phyloP scores from a whole-genome alignment of 257 asterid genomes.

The Anisodus tanguticus region DNA sequence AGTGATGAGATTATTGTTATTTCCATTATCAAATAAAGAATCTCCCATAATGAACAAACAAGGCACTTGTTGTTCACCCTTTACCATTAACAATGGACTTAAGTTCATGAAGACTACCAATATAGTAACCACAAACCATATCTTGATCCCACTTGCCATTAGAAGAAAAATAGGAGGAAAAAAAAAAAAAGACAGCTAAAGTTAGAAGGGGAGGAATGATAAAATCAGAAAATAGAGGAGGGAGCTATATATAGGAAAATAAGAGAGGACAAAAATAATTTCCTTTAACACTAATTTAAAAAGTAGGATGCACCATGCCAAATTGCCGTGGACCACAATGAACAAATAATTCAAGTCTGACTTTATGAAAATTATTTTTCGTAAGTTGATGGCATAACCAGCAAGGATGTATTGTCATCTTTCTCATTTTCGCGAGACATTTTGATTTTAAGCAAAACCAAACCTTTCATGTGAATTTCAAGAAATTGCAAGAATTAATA shows the following conservation, averaged over 20 bases:
- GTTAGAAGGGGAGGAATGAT: constrained; percentile 4
- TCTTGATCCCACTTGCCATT: neutral
- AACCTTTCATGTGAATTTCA: neutral
- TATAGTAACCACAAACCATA: constrained; percentile 16
- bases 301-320: neutral
- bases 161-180: no score
- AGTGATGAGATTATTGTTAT: constrained; percentile 51
- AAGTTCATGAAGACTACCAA: neutral
- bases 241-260: constrained; percentile 7
- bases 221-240: neutral
- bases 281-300: neutral
- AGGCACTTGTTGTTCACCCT: constrained; percentile 50
- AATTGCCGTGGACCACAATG: neutral
- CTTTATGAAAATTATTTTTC: neutral
- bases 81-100: neutral
- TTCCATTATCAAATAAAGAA: constrained; percentile 62
- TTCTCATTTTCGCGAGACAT: neutral
- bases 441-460: neutral
- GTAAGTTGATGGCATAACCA: constrained; percentile 13
- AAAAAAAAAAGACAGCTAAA: neutral
- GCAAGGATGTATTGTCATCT: neutral
- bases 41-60: constrained; percentile 57
- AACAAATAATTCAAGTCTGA: neutral
- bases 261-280: neutral
- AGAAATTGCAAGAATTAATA: neutral